Conservation (phyloP, 345 rosid genomes). For the Melaleuca alternifolia region DNA sequence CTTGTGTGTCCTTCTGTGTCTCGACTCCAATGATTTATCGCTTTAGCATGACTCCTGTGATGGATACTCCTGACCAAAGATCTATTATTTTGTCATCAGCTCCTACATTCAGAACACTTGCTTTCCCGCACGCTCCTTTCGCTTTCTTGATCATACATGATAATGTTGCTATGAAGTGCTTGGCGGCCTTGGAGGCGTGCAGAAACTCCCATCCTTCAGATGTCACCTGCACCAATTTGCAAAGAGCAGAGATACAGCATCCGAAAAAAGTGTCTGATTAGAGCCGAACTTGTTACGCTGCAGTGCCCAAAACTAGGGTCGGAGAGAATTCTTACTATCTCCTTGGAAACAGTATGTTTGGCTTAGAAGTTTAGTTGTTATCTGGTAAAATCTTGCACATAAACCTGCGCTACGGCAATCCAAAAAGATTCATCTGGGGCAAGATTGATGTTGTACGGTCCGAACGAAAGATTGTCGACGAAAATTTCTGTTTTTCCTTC, state of each 20-base stretch:
- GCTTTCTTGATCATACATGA: neutral
- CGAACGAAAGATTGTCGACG: constrained; percentile 32
- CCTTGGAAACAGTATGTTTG: neutral
- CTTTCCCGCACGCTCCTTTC: neutral
- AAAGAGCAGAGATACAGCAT: neutral
- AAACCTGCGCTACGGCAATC: constrained; percentile 30
- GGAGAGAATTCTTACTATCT: neutral
- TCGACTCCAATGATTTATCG: no score
- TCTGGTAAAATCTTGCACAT: neutral
- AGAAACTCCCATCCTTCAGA: constrained; percentile 16
- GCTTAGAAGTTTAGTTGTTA: neutral
- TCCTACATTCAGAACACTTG: constrained; percentile 31
- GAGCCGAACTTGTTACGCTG: neutral
- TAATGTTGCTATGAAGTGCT: constrained; percentile 19
- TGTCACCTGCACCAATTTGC: constrained; percentile 9
- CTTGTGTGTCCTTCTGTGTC: no score
- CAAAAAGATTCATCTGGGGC: constrained; percentile 53
- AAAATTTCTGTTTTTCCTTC: constrained; percentile 26
- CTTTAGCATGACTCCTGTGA: no score
- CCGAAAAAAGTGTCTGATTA: neutral
- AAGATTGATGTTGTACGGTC: constrained; percentile 42
- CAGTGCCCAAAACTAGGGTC: neutral
- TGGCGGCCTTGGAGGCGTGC: constrained; percentile 24
- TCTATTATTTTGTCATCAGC: constrained; percentile 16
- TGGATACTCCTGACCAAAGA: no score